phyloP scores from a whole-genome alignment of 169 alveolate genomes.

The Plasmodium chabaudi region DNA sequence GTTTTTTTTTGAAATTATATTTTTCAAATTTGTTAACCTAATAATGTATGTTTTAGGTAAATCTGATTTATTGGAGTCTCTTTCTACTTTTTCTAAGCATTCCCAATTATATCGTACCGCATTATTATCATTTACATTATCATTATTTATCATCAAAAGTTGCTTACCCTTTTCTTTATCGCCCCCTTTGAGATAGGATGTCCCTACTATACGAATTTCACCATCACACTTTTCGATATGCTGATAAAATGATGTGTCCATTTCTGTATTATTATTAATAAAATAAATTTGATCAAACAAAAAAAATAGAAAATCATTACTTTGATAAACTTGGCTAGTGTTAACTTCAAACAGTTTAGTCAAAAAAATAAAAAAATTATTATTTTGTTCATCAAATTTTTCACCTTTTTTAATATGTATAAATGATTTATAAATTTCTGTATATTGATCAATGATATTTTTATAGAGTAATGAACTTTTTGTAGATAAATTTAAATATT shows the following conservation, averaged over 20 bases:
- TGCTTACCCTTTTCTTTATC: not conserved
- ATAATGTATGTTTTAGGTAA: not conserved
- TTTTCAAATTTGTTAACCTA: not conserved
- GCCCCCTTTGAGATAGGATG: not conserved
- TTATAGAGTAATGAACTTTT: slow-evolving; percentile 20
- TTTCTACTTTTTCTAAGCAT: not conserved
- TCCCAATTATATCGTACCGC: not conserved
- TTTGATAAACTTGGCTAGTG: no score
- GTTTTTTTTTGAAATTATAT: not conserved
- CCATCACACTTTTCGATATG: no score
- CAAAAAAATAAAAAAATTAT: no score
- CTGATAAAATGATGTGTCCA: not conserved
- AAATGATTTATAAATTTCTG: slow-evolving; percentile 23
- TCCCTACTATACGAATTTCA: no score
- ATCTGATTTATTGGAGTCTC: not conserved
- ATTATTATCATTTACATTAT: not conserved
- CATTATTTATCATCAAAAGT: not conserved
- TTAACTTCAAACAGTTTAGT: no score
- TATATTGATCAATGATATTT: slow-evolving; percentile 17
- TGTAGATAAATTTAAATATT: not conserved
- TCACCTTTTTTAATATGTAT: slow-evolving; percentile 8
- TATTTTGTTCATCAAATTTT: not conserved
- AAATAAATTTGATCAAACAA: no score
- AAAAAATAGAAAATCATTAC: no score
- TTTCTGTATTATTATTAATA: not conserved